These are phyloP conservation scores for Ogataea kodamae DNA, from an alignment of 805 yeast species.

Conservation along the genomic window DNA sequence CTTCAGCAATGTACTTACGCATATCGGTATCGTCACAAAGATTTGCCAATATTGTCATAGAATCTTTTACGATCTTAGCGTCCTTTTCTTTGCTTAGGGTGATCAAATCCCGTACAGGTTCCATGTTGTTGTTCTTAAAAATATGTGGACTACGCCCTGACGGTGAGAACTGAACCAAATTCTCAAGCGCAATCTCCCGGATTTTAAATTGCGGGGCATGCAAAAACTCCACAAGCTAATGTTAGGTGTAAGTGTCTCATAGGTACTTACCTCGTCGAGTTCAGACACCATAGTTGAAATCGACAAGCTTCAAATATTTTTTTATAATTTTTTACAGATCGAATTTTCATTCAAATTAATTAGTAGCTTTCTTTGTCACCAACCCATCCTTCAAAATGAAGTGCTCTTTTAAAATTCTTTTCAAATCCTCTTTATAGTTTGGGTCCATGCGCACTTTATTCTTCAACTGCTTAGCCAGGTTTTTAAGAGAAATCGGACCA, in stretches of 20 bases:
- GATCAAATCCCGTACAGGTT: conserved; percentile 72
- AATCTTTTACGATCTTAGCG: conserved; percentile 53
- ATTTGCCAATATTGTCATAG: conserved; percentile 79
- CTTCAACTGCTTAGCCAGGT: conserved; percentile 57
- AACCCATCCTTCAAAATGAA: conserved; percentile 32
- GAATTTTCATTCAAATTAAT: conserved; percentile 1
- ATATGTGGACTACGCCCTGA: conserved; percentile 54
- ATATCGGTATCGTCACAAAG: conserved; percentile 67
- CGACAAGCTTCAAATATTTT: conserved; percentile 1
- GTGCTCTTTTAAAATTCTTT: conserved; percentile 32
- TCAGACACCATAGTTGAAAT: conserved; percentile 43
- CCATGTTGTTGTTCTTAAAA: conserved; percentile 66
- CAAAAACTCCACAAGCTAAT: conserved; percentile 65
- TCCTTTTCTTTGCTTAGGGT: conserved; percentile 51
- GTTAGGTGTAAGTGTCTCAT: conserved; percentile 3
- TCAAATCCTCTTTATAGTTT: conserved; percentile 60
- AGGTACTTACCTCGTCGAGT: conserved; percentile 44
- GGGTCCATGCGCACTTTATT: conserved; percentile 60
- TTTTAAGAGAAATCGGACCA: conserved; percentile 50
- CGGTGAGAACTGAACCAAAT: conserved; percentile 75
- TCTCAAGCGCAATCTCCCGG: conserved; percentile 78
- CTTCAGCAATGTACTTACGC: conserved; percentile 63
- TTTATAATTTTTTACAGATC: conserved; percentile 1
- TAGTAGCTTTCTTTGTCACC: conserved; percentile 23
- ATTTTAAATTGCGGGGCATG: conserved; percentile 80